Percentiles rank a stretch among this genome's conserved stretches.
Evolutionary conservation across 441 rosid species (phyloP).

Genomic region (Viola pubescens): DNA sequence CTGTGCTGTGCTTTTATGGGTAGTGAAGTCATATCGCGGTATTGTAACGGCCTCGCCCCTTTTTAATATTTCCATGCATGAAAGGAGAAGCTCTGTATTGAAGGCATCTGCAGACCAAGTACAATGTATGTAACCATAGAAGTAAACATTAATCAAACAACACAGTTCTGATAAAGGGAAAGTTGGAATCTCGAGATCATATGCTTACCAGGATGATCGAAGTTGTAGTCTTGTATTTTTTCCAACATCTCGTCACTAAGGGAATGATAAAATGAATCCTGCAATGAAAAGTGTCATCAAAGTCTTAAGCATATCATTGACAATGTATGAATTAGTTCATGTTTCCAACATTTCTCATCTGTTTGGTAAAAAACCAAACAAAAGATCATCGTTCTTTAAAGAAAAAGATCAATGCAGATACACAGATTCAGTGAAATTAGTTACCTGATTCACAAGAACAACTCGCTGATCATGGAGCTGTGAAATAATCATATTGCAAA

Average conservation of each 20-base stretch:
- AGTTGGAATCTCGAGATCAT: not conserved
- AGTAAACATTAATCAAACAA: not conserved
- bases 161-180: not conserved
- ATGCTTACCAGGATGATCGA: conserved; percentile 86
- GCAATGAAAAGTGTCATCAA: not conserved
- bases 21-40: conserved; percentile 81
- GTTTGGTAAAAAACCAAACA: not conserved
- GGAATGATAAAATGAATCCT: conserved; percentile 87
- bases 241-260: conserved; percentile 37
- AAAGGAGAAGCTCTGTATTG: conserved; percentile 65
- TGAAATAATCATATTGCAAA: conserved; percentile 83
- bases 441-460: conserved; percentile 75
- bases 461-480: conserved; percentile 78
- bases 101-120: conserved; percentile 54
- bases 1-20: conserved; percentile 41
- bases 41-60: conserved; percentile 64
- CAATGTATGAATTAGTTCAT: no score
- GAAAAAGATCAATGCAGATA: not conserved
- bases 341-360: no score
- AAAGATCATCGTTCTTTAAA: not conserved
- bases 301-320: no score
- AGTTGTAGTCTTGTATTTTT: conserved; percentile 81
- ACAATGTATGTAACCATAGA: not conserved
- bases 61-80: conserved; percentile 68
- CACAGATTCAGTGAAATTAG: not conserved